Conservation (phyloP, 78 protist species). For the Isochrysis galbana region DNA sequence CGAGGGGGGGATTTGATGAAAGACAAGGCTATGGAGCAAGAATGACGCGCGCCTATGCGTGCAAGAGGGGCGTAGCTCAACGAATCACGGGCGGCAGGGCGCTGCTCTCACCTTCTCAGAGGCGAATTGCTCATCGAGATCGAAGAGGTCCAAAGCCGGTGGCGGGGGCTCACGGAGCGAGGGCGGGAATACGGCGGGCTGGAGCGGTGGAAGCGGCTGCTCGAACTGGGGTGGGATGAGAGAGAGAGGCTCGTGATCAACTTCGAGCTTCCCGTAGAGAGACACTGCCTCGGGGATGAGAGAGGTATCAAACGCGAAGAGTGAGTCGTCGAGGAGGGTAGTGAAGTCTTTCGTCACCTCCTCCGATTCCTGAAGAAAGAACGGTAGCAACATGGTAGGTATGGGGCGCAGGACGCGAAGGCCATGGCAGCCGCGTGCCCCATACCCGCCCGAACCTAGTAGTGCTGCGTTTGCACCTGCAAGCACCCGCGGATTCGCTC, state of each 20-base stretch:
- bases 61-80: background rate
- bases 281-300: conserved; percentile 62
- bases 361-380: conserved; percentile 35
- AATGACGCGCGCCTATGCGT: background rate
- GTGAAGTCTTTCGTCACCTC: conserved; percentile 67
- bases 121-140: conserved; percentile 83
- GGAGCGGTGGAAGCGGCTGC: conserved; percentile 75
- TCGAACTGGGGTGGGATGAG: conserved; percentile 84
- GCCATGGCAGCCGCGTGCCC: no score
- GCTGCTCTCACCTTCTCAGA: conserved; percentile 43
- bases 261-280: conserved; percentile 49
- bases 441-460: no score
- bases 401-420: no score
- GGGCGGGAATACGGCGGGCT: conserved; percentile 75
- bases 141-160: conserved; percentile 84
- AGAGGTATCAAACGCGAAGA: conserved; percentile 62
- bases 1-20: background rate
- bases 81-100: background rate
- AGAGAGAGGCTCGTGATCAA: conserved; percentile 75
- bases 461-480: no score
- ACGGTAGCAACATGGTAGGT: no score
- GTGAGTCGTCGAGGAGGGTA: conserved; percentile 53
- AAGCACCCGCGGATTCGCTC: conserved; percentile 56
- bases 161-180: conserved; percentile 65
- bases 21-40: background rate